A percentile compares a stretch with the other conserved stretches of the same genome.
Evolutionary conservation across 2,329 filamentous ascomycete genomes (phyloP).

Genomic region (Claviceps sp.): DNA sequence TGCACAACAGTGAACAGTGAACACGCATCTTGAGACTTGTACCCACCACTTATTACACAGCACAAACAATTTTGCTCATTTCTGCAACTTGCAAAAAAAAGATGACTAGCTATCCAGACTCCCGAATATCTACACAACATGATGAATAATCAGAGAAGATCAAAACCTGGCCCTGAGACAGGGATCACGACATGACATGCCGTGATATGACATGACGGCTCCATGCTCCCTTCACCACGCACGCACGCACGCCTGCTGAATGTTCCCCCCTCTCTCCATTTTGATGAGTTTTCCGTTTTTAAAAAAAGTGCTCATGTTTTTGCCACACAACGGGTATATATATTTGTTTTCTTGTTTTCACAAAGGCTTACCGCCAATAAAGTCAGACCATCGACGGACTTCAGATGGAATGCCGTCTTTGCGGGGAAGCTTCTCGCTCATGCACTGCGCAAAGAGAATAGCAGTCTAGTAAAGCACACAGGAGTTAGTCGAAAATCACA

Average conservation of each 20-base stretch:
- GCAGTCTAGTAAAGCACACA: slow-evolving; percentile 53
- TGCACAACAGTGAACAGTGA: too few relatives aligned
- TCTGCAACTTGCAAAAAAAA: neutral
- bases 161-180: too few relatives aligned
- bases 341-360: slow-evolving; percentile 17
- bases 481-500: neutral
- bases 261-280: slow-evolving; percentile 20
- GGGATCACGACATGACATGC: too few relatives aligned
- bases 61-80: too few relatives aligned
- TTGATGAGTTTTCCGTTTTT: neutral
- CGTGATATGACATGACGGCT: too few relatives aligned
- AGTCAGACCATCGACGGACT: slow-evolving; percentile 90
- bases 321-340: neutral
- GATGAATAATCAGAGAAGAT: neutral
- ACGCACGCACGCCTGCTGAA: too few relatives aligned
- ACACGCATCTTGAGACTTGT: too few relatives aligned
- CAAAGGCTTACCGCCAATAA: slow-evolving; percentile 75
- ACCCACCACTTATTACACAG: too few relatives aligned
- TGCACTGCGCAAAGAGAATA: slow-evolving; percentile 88
- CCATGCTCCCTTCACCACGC: too few relatives aligned
- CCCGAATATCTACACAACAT: slow-evolving; percentile 11
- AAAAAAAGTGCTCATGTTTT: neutral
- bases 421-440: slow-evolving; percentile 90
- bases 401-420: slow-evolving; percentile 79
- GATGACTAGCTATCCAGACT: slow-evolving; percentile 7